Conservation (phyloP, 257 asterid genomes). For the Plantago major region DNA sequence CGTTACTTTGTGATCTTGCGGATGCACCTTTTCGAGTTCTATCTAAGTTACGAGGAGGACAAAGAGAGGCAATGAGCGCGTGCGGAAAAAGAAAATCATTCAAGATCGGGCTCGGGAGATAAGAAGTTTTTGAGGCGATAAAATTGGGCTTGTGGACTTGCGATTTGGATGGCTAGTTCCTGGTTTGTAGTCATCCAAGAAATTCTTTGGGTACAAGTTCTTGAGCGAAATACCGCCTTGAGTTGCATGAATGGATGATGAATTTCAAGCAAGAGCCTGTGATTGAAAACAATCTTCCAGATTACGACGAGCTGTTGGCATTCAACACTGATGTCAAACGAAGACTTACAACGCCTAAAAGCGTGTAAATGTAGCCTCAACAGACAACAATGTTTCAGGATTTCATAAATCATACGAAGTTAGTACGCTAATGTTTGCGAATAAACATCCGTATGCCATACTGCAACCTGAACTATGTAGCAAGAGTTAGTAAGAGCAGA, state of each 20-base stretch:
- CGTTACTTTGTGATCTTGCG: too few relatives aligned
- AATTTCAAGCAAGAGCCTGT: constrained; percentile 26
- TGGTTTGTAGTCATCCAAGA: constrained; percentile 2
- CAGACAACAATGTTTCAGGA: too few relatives aligned
- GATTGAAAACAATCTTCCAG: constrained; percentile 17
- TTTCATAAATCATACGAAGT: too few relatives aligned
- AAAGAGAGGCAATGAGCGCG: too few relatives aligned
- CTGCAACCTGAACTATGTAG: too few relatives aligned
- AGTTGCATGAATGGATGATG: constrained; percentile 31
- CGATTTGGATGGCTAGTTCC: constrained; percentile 23
- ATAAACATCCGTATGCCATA: too few relatives aligned
- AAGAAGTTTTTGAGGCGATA: constrained; percentile 39
- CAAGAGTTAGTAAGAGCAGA: too few relatives aligned
- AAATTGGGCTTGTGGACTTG: constrained; percentile 37
- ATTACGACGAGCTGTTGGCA: constrained; percentile 19
- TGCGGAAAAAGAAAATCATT: constrained; percentile 17
- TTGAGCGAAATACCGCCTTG: constrained; percentile 26
- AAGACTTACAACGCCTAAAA: constrained; percentile 11
- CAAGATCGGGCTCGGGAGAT: constrained; percentile 37
- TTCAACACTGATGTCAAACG: constrained; percentile 15
- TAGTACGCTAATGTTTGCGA: too few relatives aligned
- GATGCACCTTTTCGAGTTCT: too few relatives aligned
- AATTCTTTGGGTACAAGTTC: constrained; percentile 20
- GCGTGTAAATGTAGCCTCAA: neutral
- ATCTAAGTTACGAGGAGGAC: too few relatives aligned